phyloP scores from a whole-genome alignment of 2,329 filamentous ascomycete genomes.

The Aureobasidium zeae region DNA sequence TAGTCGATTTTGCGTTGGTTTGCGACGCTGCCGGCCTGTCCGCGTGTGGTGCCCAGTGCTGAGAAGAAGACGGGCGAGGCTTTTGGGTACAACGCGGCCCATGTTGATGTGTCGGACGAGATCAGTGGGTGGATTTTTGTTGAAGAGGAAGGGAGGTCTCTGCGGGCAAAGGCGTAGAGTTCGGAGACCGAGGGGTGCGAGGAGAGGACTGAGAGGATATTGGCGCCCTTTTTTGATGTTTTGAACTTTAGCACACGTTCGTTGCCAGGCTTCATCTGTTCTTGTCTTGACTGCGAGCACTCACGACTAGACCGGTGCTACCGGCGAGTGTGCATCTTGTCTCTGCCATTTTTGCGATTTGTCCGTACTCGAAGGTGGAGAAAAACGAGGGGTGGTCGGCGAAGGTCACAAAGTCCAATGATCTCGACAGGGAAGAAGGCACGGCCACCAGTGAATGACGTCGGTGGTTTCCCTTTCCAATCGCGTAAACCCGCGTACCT shows the following conservation, averaged over 20 bases:
- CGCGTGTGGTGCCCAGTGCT: slow-evolving; percentile 70
- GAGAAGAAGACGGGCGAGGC: slow-evolving; percentile 61
- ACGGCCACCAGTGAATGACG: too few relatives aligned
- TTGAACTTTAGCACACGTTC: slow-evolving; percentile 21
- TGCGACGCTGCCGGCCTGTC: slow-evolving; percentile 62
- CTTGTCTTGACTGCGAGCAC: slow-evolving; percentile 19
- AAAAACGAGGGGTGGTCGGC: too few relatives aligned
- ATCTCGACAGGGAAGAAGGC: too few relatives aligned
- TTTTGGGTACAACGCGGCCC: slow-evolving; percentile 54
- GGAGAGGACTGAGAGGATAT: slow-evolving; percentile 61
- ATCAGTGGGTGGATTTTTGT: slow-evolving; percentile 58
- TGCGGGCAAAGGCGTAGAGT: slow-evolving; percentile 58
- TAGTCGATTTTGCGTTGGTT: slow-evolving; percentile 83
- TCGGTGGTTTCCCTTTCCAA: too few relatives aligned
- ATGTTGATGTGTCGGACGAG: slow-evolving; percentile 58
- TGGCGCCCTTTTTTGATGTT: slow-evolving; percentile 58
- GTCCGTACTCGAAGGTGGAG: too few relatives aligned
- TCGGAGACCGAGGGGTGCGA: slow-evolving; percentile 43
- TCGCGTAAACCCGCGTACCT: too few relatives aligned
- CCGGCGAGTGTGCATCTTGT: slow-evolving; percentile 48
- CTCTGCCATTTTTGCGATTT: slow-evolving; percentile 22
- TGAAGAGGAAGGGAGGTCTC: slow-evolving; percentile 45
- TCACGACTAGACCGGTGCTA: slow-evolving; percentile 53
- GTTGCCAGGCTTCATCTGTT: slow-evolving; percentile 3
- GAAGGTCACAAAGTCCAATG: too few relatives aligned